phyloP scores from a whole-genome alignment of 306 rosid species.

The Cucumis cinereus region DNA sequence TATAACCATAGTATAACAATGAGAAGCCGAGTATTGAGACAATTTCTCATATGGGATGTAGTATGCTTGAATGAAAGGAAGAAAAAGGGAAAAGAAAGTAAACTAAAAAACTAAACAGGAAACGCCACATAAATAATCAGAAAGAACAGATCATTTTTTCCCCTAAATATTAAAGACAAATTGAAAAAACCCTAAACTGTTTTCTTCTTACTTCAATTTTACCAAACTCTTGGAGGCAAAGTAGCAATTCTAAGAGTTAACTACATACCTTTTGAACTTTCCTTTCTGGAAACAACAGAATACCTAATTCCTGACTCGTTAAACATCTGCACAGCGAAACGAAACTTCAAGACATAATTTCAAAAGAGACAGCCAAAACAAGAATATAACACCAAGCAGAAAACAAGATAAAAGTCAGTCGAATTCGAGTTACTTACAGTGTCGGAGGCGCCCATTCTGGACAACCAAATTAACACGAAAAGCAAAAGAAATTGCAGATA shows the following conservation, averaged over 20 bases:
- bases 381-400: not conserved
- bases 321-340: conserved; percentile 16
- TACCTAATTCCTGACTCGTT: conserved; percentile 14
- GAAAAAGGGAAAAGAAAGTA: not conserved
- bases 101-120: not conserved
- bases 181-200: not conserved
- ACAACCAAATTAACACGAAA: conserved; percentile 11
- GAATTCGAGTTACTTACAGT: conserved; percentile 16
- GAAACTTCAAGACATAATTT: not conserved
- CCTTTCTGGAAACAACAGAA: conserved; percentile 18
- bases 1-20: not conserved
- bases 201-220: not conserved
- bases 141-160: not conserved
- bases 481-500: conserved; percentile 11
- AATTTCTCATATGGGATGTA: not conserved
- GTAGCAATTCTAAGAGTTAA: not conserved
- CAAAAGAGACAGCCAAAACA: not conserved
- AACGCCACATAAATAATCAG: not conserved
- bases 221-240: not conserved
- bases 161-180: not conserved
- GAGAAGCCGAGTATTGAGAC: not conserved
- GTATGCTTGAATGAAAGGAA: conserved; percentile 1
- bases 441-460: conserved; percentile 19
- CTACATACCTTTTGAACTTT: conserved; percentile 19
- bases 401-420: not conserved